Evolutionary conservation across 768 basidiomycete genomes (phyloP).

Genomic region (Tulasnella sp.): DNA sequence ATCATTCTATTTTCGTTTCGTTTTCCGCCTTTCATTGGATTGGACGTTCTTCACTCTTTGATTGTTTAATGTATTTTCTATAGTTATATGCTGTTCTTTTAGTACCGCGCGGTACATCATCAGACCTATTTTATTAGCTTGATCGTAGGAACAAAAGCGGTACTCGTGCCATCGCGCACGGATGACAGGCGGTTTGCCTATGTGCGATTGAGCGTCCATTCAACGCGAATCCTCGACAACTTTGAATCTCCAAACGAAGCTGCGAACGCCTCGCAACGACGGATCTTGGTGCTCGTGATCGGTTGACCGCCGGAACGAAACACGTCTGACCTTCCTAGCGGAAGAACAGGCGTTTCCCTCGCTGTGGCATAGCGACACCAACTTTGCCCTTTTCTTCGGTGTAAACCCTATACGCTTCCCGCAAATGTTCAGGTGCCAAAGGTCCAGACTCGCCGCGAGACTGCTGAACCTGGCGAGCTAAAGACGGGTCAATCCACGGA

Average conservation of each 20-base stretch:
- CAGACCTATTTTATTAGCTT: background rate
- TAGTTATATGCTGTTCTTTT: background rate
- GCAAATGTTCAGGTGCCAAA: constrained; percentile 76
- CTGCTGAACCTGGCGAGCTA: constrained; percentile 67
- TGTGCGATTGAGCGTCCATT: too few species aligned
- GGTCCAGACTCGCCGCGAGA: constrained; percentile 65
- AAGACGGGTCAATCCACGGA: background rate
- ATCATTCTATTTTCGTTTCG: background rate
- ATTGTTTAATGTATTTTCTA: background rate
- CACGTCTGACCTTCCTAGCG: constrained; percentile 26
- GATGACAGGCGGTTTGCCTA: too few species aligned
- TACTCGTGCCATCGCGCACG: too few species aligned
- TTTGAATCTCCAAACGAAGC: too few species aligned
- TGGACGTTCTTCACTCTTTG: background rate
- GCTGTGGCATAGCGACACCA: constrained; percentile 60
- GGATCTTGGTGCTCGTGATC: background rate
- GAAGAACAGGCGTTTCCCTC: constrained; percentile 63
- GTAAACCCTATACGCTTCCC: constrained; percentile 79
- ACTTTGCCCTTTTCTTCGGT: constrained; percentile 71
- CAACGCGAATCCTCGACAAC: too few species aligned
- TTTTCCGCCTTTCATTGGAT: background rate
- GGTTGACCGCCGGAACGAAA: background rate
- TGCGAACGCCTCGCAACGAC: background rate
- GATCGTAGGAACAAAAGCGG: background rate
- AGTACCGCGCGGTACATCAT: background rate